Percentiles rank a stretch among this genome's conserved stretches.
These are phyloP conservation scores for Moniliophthora roreri DNA, from an alignment of 1,284 basidiomycete genomes.

Conservation along the genomic window DNA sequence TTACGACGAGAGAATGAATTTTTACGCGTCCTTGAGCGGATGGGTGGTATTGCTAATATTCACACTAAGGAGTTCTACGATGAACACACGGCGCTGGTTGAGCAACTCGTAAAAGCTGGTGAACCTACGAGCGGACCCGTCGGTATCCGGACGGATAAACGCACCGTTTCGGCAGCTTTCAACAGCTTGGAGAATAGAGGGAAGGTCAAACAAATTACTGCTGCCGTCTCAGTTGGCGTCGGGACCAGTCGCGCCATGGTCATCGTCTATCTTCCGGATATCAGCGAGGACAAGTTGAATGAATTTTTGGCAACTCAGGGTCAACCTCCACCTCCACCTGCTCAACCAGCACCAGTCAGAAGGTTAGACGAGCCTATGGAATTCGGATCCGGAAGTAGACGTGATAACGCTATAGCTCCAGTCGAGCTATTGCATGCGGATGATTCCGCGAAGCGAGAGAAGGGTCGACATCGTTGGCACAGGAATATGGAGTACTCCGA, in stretches of 20 bases:
- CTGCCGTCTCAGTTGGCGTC: slow-evolving; percentile 51
- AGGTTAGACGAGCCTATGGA: slow-evolving; percentile 54
- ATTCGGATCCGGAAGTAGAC: slow-evolving; percentile 43
- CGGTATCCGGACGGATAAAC: slow-evolving; percentile 71
- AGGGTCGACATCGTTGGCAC: slow-evolving; percentile 33
- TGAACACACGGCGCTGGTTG: slow-evolving; percentile 58
- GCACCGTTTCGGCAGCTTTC: slow-evolving; percentile 62
- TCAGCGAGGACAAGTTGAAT: slow-evolving; percentile 49
- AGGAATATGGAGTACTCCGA: slow-evolving; percentile 42
- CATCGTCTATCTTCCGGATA: slow-evolving; percentile 59
- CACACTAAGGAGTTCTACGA: slow-evolving; percentile 69
- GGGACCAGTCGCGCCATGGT: slow-evolving; percentile 54
- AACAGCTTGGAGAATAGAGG: slow-evolving; percentile 60
- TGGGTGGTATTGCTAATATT: slow-evolving; percentile 64
- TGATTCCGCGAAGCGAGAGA: slow-evolving; percentile 37
- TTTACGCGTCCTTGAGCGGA: slow-evolving; percentile 55
- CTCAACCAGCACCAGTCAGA: slow-evolving; percentile 32
- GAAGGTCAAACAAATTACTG: slow-evolving; percentile 65
- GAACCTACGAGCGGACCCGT: slow-evolving; percentile 66
- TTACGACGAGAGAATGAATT: slow-evolving; percentile 78
- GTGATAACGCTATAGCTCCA: slow-evolving; percentile 30
- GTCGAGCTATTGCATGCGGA: slow-evolving; percentile 43
- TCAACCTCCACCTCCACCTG: slow-evolving; percentile 30
- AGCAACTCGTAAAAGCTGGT: slow-evolving; percentile 50
- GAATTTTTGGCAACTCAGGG: slow-evolving; percentile 53